Evolutionary conservation across 345 rosid species (phyloP).

Genomic region (Salix exigua): DNA sequence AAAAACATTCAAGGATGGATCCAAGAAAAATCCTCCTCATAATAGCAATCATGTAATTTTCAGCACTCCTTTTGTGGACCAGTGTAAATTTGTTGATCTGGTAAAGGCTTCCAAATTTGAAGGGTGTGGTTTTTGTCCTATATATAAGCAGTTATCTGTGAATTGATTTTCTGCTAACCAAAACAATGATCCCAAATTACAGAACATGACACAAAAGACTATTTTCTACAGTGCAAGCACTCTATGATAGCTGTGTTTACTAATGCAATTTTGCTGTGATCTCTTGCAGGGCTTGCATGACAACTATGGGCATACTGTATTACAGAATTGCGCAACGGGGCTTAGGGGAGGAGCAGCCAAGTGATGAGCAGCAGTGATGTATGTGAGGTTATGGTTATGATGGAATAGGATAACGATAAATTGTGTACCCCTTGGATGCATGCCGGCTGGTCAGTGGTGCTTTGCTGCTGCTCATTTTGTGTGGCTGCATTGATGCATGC

Average conservation of each 20-base stretch:
- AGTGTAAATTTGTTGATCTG: not conserved
- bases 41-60: conserved; percentile 82
- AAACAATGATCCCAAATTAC: not conserved
- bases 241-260: not conserved
- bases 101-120: not conserved
- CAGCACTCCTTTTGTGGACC: not conserved
- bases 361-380: conserved; percentile 57
- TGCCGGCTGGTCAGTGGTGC: not conserved
- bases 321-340: conserved; percentile 87
- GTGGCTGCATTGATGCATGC: not conserved
- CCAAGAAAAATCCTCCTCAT: conserved; percentile 80
- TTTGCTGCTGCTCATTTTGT: conserved; percentile 5
- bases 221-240: not conserved
- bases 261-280: not conserved
- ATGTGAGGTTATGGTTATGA: not conserved
- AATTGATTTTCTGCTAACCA: too few species aligned
- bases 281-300: conserved; percentile 90
- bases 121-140: too few species aligned
- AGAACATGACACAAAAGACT: not conserved
- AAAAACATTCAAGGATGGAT: conserved; percentile 75
- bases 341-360: conserved; percentile 47
- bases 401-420: not conserved
- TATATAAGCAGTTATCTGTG: too few species aligned
- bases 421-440: conserved; percentile 6
- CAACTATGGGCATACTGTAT: conserved; percentile 94